A percentile compares a stretch with the other conserved stretches of the same genome.
These are phyloP conservation scores for Zopfochytrium polystomum DNA, from an alignment of 371 early-diverging fungal genomes.

Conservation along the genomic window DNA sequence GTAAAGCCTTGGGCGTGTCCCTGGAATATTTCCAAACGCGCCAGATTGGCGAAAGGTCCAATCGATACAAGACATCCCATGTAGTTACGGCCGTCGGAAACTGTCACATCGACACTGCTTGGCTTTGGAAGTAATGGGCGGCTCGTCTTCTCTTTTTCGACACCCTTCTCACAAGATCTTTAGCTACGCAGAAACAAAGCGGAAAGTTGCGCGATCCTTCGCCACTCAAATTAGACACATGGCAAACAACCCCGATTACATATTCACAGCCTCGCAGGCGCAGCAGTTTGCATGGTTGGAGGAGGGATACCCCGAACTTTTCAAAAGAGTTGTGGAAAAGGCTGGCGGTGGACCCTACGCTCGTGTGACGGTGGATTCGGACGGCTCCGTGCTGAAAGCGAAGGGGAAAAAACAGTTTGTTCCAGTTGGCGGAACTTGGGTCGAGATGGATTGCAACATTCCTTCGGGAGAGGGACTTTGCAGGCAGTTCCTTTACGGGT, in stretches of 20 bases:
- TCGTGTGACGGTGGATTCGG: no score
- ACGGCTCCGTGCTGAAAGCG: no score
- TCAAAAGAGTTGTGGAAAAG: slow-evolving; percentile 69
- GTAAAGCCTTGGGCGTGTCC: slow-evolving; percentile 58
- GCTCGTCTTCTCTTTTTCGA: no score
- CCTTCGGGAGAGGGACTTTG: slow-evolving; percentile 92
- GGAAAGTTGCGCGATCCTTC: slow-evolving; percentile 92
- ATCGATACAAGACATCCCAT: no score
- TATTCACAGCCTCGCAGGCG: slow-evolving; percentile 90
- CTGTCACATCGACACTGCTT: slow-evolving; percentile 71
- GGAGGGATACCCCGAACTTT: slow-evolving; percentile 77
- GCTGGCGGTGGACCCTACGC: no score
- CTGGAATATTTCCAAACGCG: slow-evolving; percentile 57
- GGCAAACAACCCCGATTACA: slow-evolving; percentile 81
- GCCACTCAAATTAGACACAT: slow-evolving; percentile 72
- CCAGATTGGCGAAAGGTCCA: slow-evolving; percentile 14
- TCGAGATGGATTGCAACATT: slow-evolving; percentile 97
- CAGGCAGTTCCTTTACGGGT: slow-evolving; percentile 86
- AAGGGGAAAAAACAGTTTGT: slow-evolving; percentile 80
- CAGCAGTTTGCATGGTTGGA: slow-evolving; percentile 94
- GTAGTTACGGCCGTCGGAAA: slow-evolving; percentile 49
- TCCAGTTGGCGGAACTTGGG: slow-evolving; percentile 96
- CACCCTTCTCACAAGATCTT: no score
- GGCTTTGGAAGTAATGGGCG: no score
- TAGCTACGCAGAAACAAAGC: slow-evolving; percentile 94